These are phyloP conservation scores for Claviceps capensis DNA, from an alignment of 2,329 filamentous ascomycete genomes.

Conservation along the genomic window DNA sequence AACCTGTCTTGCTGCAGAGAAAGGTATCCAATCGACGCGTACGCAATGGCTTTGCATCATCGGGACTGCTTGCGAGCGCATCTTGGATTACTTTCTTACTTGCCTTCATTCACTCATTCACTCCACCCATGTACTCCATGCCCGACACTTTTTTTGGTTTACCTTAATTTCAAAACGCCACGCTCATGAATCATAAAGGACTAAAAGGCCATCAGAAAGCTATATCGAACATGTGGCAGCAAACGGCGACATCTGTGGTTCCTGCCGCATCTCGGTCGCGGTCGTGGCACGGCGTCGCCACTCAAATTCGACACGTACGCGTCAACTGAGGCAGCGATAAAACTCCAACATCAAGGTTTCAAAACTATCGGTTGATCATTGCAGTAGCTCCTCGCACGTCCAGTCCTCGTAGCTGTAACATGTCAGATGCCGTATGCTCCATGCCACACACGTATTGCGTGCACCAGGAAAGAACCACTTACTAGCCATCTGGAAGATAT, in stretches of 20 bases:
- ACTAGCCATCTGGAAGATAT: constrained; percentile 95
- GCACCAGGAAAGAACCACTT: constrained; percentile 28
- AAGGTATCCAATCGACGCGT: too few relatives aligned
- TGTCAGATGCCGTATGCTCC: constrained; percentile 5
- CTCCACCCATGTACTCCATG: constrained; percentile 8
- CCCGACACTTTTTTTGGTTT: constrained; percentile 10
- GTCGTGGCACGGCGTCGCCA: neutral
- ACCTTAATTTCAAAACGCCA: constrained; percentile 20
- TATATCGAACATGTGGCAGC: neutral
- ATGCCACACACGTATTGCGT: neutral
- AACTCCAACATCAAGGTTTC: constrained; percentile 6
- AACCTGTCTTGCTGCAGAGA: neutral
- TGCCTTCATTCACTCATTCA: constrained; percentile 8
- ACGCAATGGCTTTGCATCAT: too few relatives aligned
- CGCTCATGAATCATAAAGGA: constrained; percentile 21
- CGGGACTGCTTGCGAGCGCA: neutral
- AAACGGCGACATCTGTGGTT: neutral
- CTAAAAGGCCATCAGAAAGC: constrained; percentile 11
- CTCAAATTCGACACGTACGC: neutral
- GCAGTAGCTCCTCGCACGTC: constrained; percentile 90
- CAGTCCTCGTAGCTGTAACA: constrained; percentile 84
- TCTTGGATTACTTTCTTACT: neutral
- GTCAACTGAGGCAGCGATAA: constrained; percentile 5
- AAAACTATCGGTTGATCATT: constrained; percentile 22
- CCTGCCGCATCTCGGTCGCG: too few relatives aligned